A percentile compares a stretch with the other conserved stretches of the same genome.
Evolutionary conservation across 2,329 filamentous ascomycete genomes (phyloP).

Genomic region (Chrysoporthe puriensis): DNA sequence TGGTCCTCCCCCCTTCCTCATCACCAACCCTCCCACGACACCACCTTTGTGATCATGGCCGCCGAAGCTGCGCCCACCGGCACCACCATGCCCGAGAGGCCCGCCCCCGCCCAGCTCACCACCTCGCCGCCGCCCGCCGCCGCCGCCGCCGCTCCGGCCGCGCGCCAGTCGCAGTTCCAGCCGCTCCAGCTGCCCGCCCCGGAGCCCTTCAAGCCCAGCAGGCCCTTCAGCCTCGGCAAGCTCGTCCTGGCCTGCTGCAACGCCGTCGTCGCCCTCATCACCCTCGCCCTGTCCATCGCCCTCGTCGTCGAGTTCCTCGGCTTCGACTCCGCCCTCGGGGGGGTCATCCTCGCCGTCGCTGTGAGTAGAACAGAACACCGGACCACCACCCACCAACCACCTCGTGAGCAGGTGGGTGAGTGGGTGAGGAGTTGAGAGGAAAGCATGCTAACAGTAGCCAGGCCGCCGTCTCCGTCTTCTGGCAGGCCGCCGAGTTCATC

Average conservation of each 20-base stretch:
- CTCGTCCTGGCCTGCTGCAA: conserved; percentile 20
- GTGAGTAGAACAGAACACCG: neutral
- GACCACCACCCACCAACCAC: too few species aligned
- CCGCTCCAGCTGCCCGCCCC: conserved; percentile 13
- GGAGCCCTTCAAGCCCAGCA: conserved; percentile 17
- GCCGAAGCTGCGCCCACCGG: neutral
- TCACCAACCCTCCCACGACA: too few species aligned
- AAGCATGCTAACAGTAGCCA: too few species aligned
- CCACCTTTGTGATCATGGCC: conserved; percentile 1
- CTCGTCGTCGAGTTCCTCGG: neutral
- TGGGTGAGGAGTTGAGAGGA: too few species aligned
- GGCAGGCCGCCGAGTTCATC: conserved; percentile 45
- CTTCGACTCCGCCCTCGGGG: conserved; percentile 7
- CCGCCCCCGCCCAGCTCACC: conserved; percentile 10
- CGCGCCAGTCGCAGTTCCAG: conserved; percentile 14
- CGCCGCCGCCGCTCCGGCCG: neutral
- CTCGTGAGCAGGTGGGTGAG: too few species aligned
- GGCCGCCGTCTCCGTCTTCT: conserved; percentile 42
- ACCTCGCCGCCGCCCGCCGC: conserved; percentile 2
- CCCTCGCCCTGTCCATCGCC: conserved; percentile 17
- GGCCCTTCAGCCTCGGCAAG: conserved; percentile 20
- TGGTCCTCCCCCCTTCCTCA: too few species aligned
- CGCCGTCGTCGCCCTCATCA: conserved; percentile 24
- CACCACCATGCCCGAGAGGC: conserved; percentile 18
- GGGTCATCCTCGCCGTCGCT: conserved; percentile 7